phyloP scores from a whole-genome alignment of 2,329 filamentous ascomycete genomes.

The Neurospora sp. region DNA sequence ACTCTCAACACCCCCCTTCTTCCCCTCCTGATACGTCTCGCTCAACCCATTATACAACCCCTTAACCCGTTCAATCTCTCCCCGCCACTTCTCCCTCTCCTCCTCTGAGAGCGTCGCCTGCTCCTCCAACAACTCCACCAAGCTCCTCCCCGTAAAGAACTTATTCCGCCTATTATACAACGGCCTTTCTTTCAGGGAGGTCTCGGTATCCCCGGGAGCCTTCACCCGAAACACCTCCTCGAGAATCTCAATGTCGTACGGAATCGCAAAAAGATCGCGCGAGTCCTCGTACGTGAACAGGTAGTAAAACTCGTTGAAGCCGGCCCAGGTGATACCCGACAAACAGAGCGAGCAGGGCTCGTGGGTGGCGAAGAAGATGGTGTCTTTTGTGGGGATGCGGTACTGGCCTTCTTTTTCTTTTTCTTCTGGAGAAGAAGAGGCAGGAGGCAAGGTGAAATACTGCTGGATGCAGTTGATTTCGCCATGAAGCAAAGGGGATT shows the following conservation, averaged over 20 bases:
- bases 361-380: constrained; percentile 48
- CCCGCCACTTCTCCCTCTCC: constrained; percentile 24
- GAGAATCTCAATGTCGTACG: constrained; percentile 48
- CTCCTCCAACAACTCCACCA: constrained; percentile 29
- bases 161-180: constrained; percentile 47
- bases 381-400: constrained; percentile 29
- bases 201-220: constrained; percentile 26
- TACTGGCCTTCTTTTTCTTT: background rate
- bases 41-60: constrained; percentile 35
- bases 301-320: constrained; percentile 47
- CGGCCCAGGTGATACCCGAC: constrained; percentile 47
- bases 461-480: constrained; percentile 52
- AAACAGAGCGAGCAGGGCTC: constrained; percentile 50
- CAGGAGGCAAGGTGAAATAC: constrained; percentile 30
- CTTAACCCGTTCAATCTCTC: constrained; percentile 39
- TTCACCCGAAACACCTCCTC: constrained; percentile 43
- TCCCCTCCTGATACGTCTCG: constrained; percentile 39
- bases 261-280: constrained; percentile 43
- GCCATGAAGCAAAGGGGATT: constrained; percentile 45
- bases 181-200: constrained; percentile 26
- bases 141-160: constrained; percentile 39
- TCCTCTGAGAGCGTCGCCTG: constrained; percentile 21
- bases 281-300: constrained; percentile 51
- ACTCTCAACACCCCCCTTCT: constrained; percentile 30
- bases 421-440: constrained; percentile 20